Percentiles rank a stretch among this genome's conserved stretches.
phyloP scores from a whole-genome alignment of 2,329 filamentous ascomycete genomes.

The Cladosporium oxysporum region DNA sequence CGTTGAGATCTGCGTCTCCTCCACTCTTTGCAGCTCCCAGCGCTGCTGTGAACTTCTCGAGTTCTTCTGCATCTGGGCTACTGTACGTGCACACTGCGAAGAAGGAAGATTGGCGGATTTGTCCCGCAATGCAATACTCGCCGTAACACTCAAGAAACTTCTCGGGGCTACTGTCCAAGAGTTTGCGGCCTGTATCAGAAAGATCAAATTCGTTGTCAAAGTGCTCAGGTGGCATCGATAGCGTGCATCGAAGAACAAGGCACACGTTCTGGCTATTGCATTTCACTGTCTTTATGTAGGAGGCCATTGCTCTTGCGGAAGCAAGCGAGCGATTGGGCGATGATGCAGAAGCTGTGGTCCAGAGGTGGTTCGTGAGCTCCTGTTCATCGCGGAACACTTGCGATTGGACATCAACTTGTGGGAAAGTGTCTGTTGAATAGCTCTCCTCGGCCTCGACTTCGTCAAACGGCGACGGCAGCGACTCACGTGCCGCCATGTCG shows the following conservation, averaged over 20 bases:
- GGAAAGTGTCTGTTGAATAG: slow-evolving; percentile 9
- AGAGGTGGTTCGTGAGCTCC: background rate
- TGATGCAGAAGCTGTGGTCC: background rate
- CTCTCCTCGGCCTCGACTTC: slow-evolving; percentile 11
- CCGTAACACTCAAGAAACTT: slow-evolving; percentile 13
- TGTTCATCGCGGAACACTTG: slow-evolving; percentile 7
- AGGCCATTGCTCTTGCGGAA: background rate
- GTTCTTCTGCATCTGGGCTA: background rate
- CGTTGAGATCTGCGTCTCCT: background rate
- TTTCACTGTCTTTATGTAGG: background rate
- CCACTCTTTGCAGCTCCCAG: background rate
- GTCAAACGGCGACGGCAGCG: slow-evolving; percentile 12
- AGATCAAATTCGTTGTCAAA: slow-evolving; percentile 8
- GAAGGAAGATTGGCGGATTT: slow-evolving; percentile 8
- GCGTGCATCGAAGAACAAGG: slow-evolving; percentile 7
- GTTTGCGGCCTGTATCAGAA: background rate
- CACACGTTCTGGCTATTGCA: slow-evolving; percentile 2
- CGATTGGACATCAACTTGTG: slow-evolving; percentile 10
- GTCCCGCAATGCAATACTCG: slow-evolving; percentile 13
- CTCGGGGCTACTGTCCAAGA: background rate
- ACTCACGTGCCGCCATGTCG: background rate
- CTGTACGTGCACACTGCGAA: slow-evolving; percentile 12
- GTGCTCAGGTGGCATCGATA: slow-evolving; percentile 9
- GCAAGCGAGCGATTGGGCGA: background rate
- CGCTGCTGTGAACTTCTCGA: background rate